Conservation (phyloP, 2,329 filamentous ascomycete genomes). For the Fusarium armeniacum region DNA sequence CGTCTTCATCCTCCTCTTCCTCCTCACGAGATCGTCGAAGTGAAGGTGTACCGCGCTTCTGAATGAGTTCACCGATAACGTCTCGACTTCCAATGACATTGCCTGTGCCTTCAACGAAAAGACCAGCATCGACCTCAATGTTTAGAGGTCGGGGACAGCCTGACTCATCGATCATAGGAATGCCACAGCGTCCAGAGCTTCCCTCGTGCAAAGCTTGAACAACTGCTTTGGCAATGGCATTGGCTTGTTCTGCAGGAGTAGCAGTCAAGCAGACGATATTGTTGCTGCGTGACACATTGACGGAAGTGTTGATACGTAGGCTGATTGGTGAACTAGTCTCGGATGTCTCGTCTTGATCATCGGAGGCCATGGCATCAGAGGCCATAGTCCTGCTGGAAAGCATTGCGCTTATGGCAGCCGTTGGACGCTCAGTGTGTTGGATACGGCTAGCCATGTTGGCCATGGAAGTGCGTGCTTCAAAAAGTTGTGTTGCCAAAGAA, state of each 20-base stretch:
- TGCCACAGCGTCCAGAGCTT: slow-evolving; percentile 56
- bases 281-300: slow-evolving; percentile 62
- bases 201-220: slow-evolving; percentile 61
- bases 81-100: slow-evolving; percentile 60
- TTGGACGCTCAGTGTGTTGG: slow-evolving; percentile 15
- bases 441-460: slow-evolving; percentile 16
- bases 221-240: slow-evolving; percentile 61
- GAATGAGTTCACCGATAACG: slow-evolving; percentile 50
- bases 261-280: slow-evolving; percentile 63
- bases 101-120: slow-evolving; percentile 60
- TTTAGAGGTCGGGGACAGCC: slow-evolving; percentile 59
- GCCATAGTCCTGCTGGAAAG: slow-evolving; percentile 10
- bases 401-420: slow-evolving; percentile 17
- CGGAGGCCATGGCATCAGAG: slow-evolving; percentile 21
- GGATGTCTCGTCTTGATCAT: slow-evolving; percentile 40
- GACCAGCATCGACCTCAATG: slow-evolving; percentile 61
- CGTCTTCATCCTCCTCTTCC: slow-evolving; percentile 35
- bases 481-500: slow-evolving; percentile 32
- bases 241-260: slow-evolving; percentile 58
- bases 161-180: slow-evolving; percentile 63
- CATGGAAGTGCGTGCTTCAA: slow-evolving; percentile 31
- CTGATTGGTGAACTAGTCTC: slow-evolving; percentile 57
- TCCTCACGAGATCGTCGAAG: slow-evolving; percentile 42
- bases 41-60: slow-evolving; percentile 34
- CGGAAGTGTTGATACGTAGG: slow-evolving; percentile 63